Evolutionary conservation across 768 basidiomycete species (phyloP).

Genomic region (Sporobolomyces pararoseus): DNA sequence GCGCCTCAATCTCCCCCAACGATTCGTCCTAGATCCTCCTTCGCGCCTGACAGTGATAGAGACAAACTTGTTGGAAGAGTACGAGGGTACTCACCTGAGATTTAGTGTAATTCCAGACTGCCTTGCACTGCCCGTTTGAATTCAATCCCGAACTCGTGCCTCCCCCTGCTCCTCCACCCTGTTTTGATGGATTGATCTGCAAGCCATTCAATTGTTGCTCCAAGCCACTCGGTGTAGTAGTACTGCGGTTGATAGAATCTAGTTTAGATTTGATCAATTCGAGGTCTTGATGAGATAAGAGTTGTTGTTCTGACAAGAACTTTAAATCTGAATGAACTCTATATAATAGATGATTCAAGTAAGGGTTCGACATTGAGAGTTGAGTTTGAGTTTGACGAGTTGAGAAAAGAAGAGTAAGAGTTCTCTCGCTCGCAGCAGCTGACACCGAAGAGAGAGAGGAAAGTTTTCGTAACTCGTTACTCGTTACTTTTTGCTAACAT

Average conservation of each 20-base stretch:
- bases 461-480: no score
- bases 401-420: neutral
- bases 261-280: conserved; percentile 57
- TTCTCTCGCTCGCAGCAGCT: neutral
- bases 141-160: neutral
- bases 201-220: neutral
- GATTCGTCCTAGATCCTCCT: no score
- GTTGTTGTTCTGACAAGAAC: conserved; percentile 59
- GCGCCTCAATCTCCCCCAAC: neutral
- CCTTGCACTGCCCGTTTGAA: conserved; percentile 17
- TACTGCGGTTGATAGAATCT: conserved; percentile 36
- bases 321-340: conserved; percentile 60
- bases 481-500: no score
- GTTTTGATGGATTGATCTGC: neutral
- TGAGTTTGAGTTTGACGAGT: neutral
- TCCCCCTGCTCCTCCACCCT: neutral
- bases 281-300: conserved; percentile 57
- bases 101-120: conserved; percentile 20
- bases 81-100: conserved; percentile 14
- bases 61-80: no score
- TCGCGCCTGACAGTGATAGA: no score
- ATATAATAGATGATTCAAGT: conserved; percentile 61
- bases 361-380: conserved; percentile 42
- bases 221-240: neutral
- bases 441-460: neutral